phyloP scores from a whole-genome alignment of 495 filamentous ascomycete species.

The Hyaloscypha bicolor region DNA sequence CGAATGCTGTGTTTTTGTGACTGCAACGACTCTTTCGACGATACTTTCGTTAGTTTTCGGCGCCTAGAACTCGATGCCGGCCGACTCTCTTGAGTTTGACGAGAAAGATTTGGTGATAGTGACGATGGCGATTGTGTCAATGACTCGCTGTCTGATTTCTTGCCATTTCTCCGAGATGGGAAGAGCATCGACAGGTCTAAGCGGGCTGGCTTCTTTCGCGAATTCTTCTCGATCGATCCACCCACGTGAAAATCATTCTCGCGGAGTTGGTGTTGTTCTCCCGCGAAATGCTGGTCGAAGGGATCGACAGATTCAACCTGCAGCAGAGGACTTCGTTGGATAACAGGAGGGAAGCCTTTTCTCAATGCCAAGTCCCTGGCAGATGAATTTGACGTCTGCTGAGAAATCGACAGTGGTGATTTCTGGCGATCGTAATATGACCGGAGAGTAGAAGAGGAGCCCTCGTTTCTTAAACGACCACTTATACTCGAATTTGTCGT shows the following conservation, averaged over 20 bases:
- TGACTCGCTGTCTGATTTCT: conserved; percentile 32
- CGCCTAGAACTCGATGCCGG: conserved; percentile 19
- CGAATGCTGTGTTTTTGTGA: conserved; percentile 39
- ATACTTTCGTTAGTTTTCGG: conserved; percentile 29
- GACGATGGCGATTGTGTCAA: conserved; percentile 44
- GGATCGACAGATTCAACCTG: conserved; percentile 26
- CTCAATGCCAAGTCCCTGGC: conserved; percentile 45
- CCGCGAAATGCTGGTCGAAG: conserved; percentile 17
- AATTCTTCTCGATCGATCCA: conserved; percentile 9
- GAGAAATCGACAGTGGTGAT: conserved; percentile 53
- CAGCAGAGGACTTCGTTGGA: conserved; percentile 42
- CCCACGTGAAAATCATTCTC: background rate
- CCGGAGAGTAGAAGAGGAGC: conserved; percentile 52
- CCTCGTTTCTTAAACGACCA: conserved; percentile 37
- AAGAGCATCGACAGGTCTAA: conserved; percentile 49
- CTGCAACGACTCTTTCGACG: conserved; percentile 29
- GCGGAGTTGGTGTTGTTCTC: background rate
- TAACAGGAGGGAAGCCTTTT: conserved; percentile 48
- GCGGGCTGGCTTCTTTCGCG: conserved; percentile 51
- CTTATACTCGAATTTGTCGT: conserved; percentile 41
- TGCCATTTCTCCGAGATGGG: conserved; percentile 34
- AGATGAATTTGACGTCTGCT: conserved; percentile 55
- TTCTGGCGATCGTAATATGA: conserved; percentile 55
- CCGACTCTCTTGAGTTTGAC: conserved; percentile 25
- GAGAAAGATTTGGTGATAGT: conserved; percentile 34